Evolutionary conservation across 164 flowering plant species (phyloP).

Genomic region (Vitis rupestris): DNA sequence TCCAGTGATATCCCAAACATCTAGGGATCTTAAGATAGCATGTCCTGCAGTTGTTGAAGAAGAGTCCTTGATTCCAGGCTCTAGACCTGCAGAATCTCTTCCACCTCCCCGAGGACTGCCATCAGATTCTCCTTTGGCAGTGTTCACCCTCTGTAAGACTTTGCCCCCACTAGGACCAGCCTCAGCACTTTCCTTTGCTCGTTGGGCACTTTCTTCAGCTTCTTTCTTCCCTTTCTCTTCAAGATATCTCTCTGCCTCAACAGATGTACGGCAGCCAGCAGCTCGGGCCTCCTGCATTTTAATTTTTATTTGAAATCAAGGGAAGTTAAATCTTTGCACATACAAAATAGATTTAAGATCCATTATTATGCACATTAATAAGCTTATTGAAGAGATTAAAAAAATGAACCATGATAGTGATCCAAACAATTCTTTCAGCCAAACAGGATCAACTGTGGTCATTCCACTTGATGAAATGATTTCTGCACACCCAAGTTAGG

Average conservation of each 20-base stretch:
- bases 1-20: conserved; percentile 77
- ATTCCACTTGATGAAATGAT: no score
- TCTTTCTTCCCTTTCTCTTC: conserved; percentile 67
- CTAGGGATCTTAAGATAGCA: conserved; percentile 26
- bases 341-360: neutral
- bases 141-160: conserved; percentile 38
- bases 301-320: no score
- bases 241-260: conserved; percentile 59
- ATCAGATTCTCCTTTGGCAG: conserved; percentile 42
- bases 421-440: no score
- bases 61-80: conserved; percentile 39
- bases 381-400: no score
- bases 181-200: conserved; percentile 39
- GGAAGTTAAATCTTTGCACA: neutral
- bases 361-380: no score
- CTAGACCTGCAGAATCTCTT: conserved; percentile 31
- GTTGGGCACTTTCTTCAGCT: conserved; percentile 57
- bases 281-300: conserved; percentile 75
- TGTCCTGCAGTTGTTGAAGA: conserved; percentile 27
- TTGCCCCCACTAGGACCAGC: conserved; percentile 51
- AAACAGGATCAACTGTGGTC: no score
- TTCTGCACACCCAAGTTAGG: no score
- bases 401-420: no score
- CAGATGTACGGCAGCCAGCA: conserved; percentile 81
- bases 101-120: conserved; percentile 38